These are phyloP conservation scores for Nepenthes alata DNA, from an alignment of 179 eudicot genomes.

Conservation along the genomic window DNA sequence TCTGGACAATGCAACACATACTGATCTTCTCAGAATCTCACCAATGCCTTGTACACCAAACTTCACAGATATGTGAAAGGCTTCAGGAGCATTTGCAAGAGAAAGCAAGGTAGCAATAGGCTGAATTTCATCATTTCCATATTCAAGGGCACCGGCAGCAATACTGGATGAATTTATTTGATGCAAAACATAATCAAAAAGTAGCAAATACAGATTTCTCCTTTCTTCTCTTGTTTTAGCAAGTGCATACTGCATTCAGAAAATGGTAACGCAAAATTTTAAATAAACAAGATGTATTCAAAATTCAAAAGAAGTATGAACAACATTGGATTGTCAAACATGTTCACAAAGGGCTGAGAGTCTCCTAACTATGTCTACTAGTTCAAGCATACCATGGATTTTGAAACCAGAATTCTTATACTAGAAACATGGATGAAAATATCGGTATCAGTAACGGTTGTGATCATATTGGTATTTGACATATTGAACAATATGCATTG, in stretches of 20 bases:
- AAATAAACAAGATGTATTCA: neutral
- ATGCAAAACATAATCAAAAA: conserved; percentile 81
- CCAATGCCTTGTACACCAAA: conserved; percentile 86
- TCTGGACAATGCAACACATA: conserved; percentile 63
- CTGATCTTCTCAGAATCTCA: conserved; percentile 68
- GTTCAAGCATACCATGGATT: no score
- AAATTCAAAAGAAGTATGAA: conserved; percentile 5
- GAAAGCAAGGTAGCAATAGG: conserved; percentile 73
- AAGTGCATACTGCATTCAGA: conserved; percentile 58
- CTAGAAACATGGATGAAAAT: no score
- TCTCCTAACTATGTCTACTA: no score
- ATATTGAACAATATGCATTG: no score
- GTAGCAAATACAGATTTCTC: conserved; percentile 77
- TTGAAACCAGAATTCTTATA: no score
- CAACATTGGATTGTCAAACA: neutral
- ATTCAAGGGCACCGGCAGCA: conserved; percentile 63
- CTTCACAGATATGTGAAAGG: conserved; percentile 81
- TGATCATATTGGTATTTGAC: no score
- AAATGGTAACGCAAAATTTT: conserved; percentile 6
- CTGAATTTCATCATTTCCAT: conserved; percentile 68
- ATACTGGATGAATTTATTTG: conserved; percentile 58
- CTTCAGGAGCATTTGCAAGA: conserved; percentile 95
- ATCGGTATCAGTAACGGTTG: no score
- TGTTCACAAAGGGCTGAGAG: no score
- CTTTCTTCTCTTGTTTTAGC: conserved; percentile 82